Base-by-base conservation (phyloP, 179 eudicot genomes). In the Nepenthes alata region DNA sequence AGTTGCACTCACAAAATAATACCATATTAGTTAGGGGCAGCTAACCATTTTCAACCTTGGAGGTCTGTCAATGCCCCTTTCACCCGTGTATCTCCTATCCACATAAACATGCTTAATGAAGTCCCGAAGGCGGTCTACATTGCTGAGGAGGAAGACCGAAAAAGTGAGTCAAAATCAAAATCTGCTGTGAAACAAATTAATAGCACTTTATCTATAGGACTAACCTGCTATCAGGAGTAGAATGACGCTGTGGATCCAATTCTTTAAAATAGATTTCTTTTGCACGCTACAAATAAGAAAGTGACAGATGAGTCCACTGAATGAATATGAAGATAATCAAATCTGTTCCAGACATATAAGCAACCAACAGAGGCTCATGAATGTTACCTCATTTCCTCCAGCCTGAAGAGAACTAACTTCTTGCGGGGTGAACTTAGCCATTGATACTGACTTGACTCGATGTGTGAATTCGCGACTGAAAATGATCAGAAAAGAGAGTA, bases 381-480 rank as follows among this genome's bases (percentile, higher is more conserved):
- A 59, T 53, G 63, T 60, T 49, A 94, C 97, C 96, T 84, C 91
- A 76, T 90, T 90, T 58, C 97, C 96, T 56, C 97, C 97, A 71
- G 78, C 85, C 80, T 94, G 94, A 66, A 94, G 99, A 47, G 90
- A 77, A 78, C 80, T 80, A 68, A 90, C 85, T 87, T 94, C 99
- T 74, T 85, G 97, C 6, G 81, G 78, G 59, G 91, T 85, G 73
- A 94, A 94, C 73, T 87, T 94, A 65, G 99, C 96, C 97, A 94
- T 79, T 53, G 97, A 94, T 50, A 90, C 83, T 49, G 97, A 94
- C 70, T 94, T 94, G 44, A 94, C 91, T 70, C 99, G 79, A 77
- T 94, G 99, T 15, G 97, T 85, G 75, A 94, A 94, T 75, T 94
- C 99, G 53, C 99, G 99, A 67, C 97, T 94, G 87, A 58, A 75